phyloP scores from a whole-genome alignment of 306 rosid species.

The Glycine soja region DNA sequence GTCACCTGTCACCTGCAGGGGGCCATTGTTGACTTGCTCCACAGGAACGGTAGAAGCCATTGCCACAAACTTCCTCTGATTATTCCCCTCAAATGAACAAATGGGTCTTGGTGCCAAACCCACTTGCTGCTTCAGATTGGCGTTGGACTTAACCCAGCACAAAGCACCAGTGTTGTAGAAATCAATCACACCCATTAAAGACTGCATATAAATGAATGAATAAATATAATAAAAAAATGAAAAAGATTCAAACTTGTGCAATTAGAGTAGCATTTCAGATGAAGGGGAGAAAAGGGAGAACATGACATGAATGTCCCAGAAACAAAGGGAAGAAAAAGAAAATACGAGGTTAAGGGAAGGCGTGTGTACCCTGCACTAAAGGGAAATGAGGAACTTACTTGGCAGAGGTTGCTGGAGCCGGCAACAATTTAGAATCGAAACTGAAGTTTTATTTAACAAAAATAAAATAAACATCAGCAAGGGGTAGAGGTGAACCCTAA shows the following conservation, averaged over 20 bases:
- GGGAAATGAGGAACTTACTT: background rate
- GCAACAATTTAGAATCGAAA: constrained; percentile 6
- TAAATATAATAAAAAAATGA: background rate
- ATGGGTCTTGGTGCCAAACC: constrained; percentile 47
- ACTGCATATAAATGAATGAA: constrained; percentile 28
- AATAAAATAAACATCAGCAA: background rate
- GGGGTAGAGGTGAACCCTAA: background rate
- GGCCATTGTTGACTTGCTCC: constrained; percentile 54
- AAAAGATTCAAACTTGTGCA: background rate
- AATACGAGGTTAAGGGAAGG: background rate
- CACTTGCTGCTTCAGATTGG: constrained; percentile 34
- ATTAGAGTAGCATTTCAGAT: background rate
- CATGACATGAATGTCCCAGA: constrained; percentile 8
- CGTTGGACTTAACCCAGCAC: constrained; percentile 38
- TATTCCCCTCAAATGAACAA: constrained; percentile 51
- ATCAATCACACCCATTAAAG: constrained; percentile 69
- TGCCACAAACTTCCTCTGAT: constrained; percentile 52
- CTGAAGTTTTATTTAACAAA: background rate
- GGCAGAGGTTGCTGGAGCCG: background rate
- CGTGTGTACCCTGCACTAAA: background rate
- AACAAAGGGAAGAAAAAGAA: background rate
- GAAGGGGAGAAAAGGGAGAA: background rate
- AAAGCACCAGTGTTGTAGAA: constrained; percentile 49
- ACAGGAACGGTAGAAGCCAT: constrained; percentile 71
- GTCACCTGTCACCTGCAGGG: constrained; percentile 65